Percentiles rank a stretch among this genome's conserved stretches.
Conservation (phyloP, 805 yeast genomes). For the Phaffomyces opuntiae region DNA sequence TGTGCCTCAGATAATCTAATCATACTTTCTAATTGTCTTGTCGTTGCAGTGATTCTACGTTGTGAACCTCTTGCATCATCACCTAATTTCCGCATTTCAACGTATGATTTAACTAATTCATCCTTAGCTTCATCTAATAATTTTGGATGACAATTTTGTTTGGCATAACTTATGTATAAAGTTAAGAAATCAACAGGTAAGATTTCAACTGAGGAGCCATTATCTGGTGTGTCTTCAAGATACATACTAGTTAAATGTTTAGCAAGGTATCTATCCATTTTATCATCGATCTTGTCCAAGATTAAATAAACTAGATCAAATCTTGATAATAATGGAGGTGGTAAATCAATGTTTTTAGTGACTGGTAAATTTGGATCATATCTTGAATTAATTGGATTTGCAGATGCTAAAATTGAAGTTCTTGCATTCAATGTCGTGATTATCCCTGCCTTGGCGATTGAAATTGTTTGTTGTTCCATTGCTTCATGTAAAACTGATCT, state of each 20-base stretch:
- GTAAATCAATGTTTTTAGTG: conserved; percentile 89
- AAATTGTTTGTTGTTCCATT: conserved; percentile 98
- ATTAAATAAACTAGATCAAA: conserved; percentile 91
- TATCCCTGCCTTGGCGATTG: conserved; percentile 97
- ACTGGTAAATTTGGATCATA: conserved; percentile 95
- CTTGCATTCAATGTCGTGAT: conserved; percentile 95
- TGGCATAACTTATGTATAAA: conserved; percentile 88
- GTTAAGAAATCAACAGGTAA: conserved; percentile 86
- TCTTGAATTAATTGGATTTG: conserved; percentile 93
- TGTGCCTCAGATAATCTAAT: conserved; percentile 93
- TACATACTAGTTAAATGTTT: conserved; percentile 87
- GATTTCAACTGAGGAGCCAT: conserved; percentile 59
- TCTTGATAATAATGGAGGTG: conserved; percentile 92
- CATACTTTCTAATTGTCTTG: conserved; percentile 95
- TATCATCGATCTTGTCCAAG: conserved; percentile 87
- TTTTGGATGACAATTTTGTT: conserved; percentile 73
- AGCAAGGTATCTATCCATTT: conserved; percentile 78
- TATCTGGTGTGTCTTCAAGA: conserved; percentile 76
- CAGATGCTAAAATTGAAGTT: conserved; percentile 92
- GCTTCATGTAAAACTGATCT: conserved; percentile 96
- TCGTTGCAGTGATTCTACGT: conserved; percentile 93
- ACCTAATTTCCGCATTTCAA: conserved; percentile 89
- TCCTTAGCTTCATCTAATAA: conserved; percentile 75
- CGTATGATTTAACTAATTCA: conserved; percentile 82
- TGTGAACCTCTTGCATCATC: conserved; percentile 85